These are phyloP conservation scores for Dactylonectria macrodidyma DNA, from an alignment of 2,329 filamentous ascomycete genomes.

Conservation along the genomic window DNA sequence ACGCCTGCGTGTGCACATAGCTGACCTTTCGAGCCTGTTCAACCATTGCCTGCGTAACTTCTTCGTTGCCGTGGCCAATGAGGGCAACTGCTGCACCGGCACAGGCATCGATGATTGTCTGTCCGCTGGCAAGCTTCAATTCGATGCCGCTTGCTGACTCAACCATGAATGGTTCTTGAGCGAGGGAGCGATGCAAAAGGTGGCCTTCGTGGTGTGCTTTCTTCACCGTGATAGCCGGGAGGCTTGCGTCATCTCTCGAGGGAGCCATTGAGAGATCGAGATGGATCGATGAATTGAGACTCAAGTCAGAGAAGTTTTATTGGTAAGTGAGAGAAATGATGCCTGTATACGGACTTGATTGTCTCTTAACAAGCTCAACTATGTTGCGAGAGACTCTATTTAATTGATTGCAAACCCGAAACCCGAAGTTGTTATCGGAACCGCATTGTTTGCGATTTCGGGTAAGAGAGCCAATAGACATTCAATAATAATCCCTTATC, in stretches of 20 bases:
- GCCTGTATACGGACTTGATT: background rate
- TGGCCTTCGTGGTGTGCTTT: background rate
- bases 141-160: slow-evolving; percentile 53
- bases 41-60: slow-evolving; percentile 69
- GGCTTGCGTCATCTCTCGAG: background rate
- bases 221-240: background rate
- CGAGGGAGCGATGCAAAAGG: background rate
- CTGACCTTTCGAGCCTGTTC: slow-evolving; percentile 62
- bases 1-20: slow-evolving; percentile 44
- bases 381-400: background rate
- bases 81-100: slow-evolving; percentile 77
- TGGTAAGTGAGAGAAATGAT: background rate
- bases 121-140: slow-evolving; percentile 57
- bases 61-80: slow-evolving; percentile 71
- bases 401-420: background rate
- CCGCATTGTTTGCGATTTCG: background rate
- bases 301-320: background rate
- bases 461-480: background rate
- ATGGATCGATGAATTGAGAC: background rate
- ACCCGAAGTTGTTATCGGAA: background rate
- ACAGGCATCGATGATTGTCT: slow-evolving; percentile 76
- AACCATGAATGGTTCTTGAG: background rate
- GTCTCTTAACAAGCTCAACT: background rate
- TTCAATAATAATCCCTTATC: background rate
- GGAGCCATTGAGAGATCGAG: background rate